Base-by-base conservation (phyloP, 805 yeast species). In the Debaryomyces castellii region DNA sequence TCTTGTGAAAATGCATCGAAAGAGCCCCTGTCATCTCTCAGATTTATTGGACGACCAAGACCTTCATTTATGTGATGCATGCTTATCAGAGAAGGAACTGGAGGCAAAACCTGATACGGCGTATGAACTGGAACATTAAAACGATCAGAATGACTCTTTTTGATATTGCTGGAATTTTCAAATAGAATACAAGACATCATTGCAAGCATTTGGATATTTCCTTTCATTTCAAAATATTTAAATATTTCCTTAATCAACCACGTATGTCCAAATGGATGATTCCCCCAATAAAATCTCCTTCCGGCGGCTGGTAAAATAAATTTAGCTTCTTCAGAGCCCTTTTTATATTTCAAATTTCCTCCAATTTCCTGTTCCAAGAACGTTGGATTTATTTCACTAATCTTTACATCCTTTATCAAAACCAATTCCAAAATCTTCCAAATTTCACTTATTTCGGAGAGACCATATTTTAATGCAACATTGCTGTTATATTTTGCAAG, bases 161-260 rank as follows among this genome's bases (percentile, higher is more conserved):
- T 47, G 11, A 56, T 22, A 40, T 59, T 62, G 21, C 40, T 44
- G 11, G 54, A 38, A 53, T 73, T 76, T 55, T 73, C 87, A 55
- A 70, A 74, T 46, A 87, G 64, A 4, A 89, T 74, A 64, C 96
- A 88, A 3, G 92, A 80, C 52, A 90, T 64, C 89, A 88, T 87
- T 1, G 96, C 96, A 20, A 91, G 68, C 96, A 92, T 89, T 62
- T 92, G 97, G 22, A 89, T 65, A 56, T 92, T 85, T 1, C 83
- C 81, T 35, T 72, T 58, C 27, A 56, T 65, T 54, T 85, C 94
- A 58, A 83, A 89, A 54, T 84, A 83, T 1, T 62, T 58, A 57
- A 91, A 71, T 33, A 89, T 69, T 48, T 81, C 79, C 21, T 73
- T 73, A 0, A 89, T 73, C 18, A 89, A 67, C 87, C 89, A 80